phyloP scores from a whole-genome alignment of 768 basidiomycete species.

The Tricholoma saponaceum region DNA sequence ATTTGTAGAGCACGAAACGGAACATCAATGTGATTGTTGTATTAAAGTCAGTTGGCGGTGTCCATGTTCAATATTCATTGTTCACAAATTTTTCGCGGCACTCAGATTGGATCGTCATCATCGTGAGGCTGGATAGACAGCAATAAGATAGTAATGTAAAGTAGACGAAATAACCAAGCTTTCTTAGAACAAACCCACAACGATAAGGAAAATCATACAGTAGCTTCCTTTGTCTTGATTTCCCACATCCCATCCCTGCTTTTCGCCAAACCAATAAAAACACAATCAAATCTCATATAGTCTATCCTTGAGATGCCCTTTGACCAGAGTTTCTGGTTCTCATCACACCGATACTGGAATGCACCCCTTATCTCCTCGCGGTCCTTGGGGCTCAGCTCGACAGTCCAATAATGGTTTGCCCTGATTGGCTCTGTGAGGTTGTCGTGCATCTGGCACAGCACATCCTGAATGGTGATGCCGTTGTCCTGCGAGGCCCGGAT shows the following conservation, averaged over 20 bases:
- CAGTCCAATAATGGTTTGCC: conserved; percentile 42
- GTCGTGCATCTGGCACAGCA: conserved; percentile 39
- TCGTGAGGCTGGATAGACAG: not conserved
- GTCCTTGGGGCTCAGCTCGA: conserved; percentile 36
- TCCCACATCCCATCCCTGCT: conserved; percentile 26
- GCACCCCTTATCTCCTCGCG: conserved; percentile 35
- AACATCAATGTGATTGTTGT: not conserved
- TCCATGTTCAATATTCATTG: too few relatives aligned
- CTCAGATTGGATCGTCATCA: too few relatives aligned
- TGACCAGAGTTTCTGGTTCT: conserved; percentile 21
- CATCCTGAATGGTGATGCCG: conserved; percentile 46
- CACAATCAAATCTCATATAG: conserved; percentile 40
- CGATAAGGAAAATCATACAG: not conserved
- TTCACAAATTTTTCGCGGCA: too few relatives aligned
- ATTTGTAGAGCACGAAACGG: not conserved
- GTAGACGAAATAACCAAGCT: not conserved
- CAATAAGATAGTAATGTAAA: not conserved
- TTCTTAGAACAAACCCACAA: not conserved
- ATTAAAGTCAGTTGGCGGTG: not conserved
- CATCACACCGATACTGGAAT: conserved; percentile 34
- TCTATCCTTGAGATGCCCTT: conserved; percentile 45
- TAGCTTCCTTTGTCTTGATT: conserved; percentile 22
- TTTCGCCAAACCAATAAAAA: conserved; percentile 30
- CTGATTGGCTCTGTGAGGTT: conserved; percentile 34
- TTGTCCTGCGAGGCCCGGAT: conserved; percentile 33